These are phyloP conservation scores for Kwoniella dendrophila DNA, from an alignment of 768 basidiomycete species.

Conservation along the genomic window DNA sequence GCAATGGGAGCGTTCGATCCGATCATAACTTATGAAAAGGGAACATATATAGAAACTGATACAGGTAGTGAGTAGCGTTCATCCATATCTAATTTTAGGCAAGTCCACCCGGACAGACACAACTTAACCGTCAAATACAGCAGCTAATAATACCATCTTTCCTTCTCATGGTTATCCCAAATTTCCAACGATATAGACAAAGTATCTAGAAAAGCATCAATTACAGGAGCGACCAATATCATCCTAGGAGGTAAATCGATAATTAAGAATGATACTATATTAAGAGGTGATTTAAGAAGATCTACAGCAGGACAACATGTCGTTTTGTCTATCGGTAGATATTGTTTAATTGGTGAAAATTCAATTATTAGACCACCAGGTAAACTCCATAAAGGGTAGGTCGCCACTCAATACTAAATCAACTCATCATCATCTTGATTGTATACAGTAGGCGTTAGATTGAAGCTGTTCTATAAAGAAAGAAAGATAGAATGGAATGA, in stretches of 20 bases:
- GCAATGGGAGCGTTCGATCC: conserved; percentile 50
- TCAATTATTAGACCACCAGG: conserved; percentile 68
- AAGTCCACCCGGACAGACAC: too few relatives aligned
- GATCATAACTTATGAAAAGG: conserved; percentile 44
- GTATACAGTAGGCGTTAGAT: too few relatives aligned
- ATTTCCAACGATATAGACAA: conserved; percentile 62
- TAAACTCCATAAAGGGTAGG: conserved; percentile 58
- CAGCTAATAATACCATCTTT: not conserved
- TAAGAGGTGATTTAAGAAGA: conserved; percentile 88
- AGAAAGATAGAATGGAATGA: too few relatives aligned
- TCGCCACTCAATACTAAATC: conserved; percentile 5
- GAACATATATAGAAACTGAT: conserved; percentile 48
- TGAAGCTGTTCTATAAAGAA: too few relatives aligned
- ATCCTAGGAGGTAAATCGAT: conserved; percentile 96
- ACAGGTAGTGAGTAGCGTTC: conserved; percentile 38
- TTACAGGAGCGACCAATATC: conserved; percentile 93
- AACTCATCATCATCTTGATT: not conserved
- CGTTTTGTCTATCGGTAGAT: conserved; percentile 87
- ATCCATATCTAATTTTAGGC: not conserved
- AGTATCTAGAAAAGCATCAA: conserved; percentile 86
- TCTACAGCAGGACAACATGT: conserved; percentile 90
- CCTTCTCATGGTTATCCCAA: not conserved
- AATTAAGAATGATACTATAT: conserved; percentile 79
- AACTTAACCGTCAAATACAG: too few relatives aligned
- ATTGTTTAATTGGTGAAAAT: conserved; percentile 86